Base-by-base conservation (phyloP, 306 rosid species). In the Canavalia gladiata region DNA sequence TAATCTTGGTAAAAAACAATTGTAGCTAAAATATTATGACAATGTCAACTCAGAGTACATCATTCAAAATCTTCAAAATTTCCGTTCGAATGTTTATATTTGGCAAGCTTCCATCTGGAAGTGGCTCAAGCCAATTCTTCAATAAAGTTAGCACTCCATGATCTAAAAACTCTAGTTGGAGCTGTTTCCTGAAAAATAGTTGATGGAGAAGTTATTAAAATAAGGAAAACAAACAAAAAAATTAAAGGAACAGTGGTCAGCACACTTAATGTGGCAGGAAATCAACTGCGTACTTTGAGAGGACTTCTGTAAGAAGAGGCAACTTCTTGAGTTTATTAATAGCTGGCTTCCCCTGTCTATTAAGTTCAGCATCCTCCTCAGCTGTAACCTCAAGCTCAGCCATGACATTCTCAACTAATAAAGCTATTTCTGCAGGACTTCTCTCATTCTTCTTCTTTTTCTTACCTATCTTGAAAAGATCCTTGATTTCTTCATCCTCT, bases 311-410 rank as follows among this genome's bases (percentile, higher is more conserved):
- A 58, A 94, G 95, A 83, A 92, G 97, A 76, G 90, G 88, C 84
- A 95, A 83, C 80, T 95, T 94, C 77, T 91, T 95, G 58, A 95
- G 92, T 86, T 95, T 92, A 88, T 91, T 95, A 69, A 92, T 85
- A 33, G 98, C 98, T 56, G 98, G 98, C 77, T 92, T 91, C 31
- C 88, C 92, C 84, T 88, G 95, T 67, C 90, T 86, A 82, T 92
- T 95, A 72, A 95, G 90, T 1, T 92, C 98, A 9, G 94, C 97
- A 83, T 95, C 98, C 91, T 91, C 97, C 83, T 95, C 97, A 11
- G 97, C 97, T 30, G 97, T 95, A 83, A 92, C 94, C 88, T 95
- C 98, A 8, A 95, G 97, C 89, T 92, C 97, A 5, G 98, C 98
- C 98, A 95, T 95, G 84, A 95, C 92, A 64, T 90, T 95, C 88